Conservation (phyloP, 192 early-diverging fungal species). For the Coemansia sp. region DNA sequence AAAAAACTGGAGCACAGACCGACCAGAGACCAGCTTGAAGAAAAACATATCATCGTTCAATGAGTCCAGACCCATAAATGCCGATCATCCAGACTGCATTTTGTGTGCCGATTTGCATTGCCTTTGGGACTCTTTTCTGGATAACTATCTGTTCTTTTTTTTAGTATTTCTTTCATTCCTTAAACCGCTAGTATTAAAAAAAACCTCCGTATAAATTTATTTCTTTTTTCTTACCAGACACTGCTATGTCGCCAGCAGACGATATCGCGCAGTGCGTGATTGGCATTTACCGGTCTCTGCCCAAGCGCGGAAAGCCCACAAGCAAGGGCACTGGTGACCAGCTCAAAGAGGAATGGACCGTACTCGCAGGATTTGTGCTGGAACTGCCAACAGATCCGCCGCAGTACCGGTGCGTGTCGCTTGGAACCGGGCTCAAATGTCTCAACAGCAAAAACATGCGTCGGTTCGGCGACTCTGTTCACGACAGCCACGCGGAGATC, state of each 20-base stretch:
- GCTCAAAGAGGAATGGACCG: conserved; percentile 77
- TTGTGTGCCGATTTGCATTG: neutral
- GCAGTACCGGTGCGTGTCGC: conserved; percentile 27
- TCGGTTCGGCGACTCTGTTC: conserved; percentile 64
- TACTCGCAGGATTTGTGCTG: conserved; percentile 75
- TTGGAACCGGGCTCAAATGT: conserved; percentile 86
- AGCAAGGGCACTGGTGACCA: conserved; percentile 14
- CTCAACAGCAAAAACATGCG: conserved; percentile 62
- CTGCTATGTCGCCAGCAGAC: neutral
- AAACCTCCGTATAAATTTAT: neutral
- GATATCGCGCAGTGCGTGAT: conserved; percentile 60
- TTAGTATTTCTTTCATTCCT: neutral
- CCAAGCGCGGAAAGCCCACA: conserved; percentile 78
- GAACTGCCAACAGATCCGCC: conserved; percentile 7
- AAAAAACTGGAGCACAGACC: conserved; percentile 61
- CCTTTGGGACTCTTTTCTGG: too few relatives aligned
- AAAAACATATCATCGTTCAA: conserved; percentile 58
- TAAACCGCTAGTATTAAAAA: too few relatives aligned
- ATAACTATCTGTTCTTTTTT: too few relatives aligned
- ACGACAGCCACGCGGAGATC: conserved; percentile 90
- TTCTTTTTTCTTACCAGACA: neutral
- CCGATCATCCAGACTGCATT: neutral
- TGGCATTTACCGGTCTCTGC: conserved; percentile 59
- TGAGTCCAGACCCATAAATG: neutral
- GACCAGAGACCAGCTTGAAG: conserved; percentile 58